Conservation (phyloP, 257 asterid species). For the Salvia hispanica region DNA sequence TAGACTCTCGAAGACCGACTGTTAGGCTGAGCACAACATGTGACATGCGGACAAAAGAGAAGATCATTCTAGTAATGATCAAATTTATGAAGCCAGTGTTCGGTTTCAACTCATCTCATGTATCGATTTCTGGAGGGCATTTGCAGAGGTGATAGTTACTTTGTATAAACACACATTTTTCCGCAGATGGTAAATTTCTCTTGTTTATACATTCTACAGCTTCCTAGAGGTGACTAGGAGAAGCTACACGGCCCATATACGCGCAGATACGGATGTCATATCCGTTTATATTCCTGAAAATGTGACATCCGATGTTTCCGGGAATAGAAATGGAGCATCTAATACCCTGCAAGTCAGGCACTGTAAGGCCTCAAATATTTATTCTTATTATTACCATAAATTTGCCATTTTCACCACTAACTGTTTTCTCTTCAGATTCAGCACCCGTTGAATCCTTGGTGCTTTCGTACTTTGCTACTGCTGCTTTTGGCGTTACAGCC, state of each 20-base stretch:
- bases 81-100: constrained; percentile 81
- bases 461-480: constrained; percentile 66
- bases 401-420: background rate
- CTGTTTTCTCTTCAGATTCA: constrained; percentile 56
- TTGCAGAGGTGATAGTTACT: constrained; percentile 54
- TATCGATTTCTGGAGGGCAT: constrained; percentile 68
- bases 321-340: constrained; percentile 71
- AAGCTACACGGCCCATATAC: constrained; percentile 49
- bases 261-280: constrained; percentile 48
- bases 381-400: background rate
- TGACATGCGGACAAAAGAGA: constrained; percentile 59
- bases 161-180: background rate
- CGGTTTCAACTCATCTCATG: constrained; percentile 72
- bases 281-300: constrained; percentile 78
- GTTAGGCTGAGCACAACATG: constrained; percentile 79
- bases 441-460: constrained; percentile 64
- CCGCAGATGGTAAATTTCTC: constrained; percentile 5
- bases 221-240: constrained; percentile 64
- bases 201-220: constrained; percentile 43
- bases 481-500: constrained; percentile 68
- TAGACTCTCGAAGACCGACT: constrained; percentile 76
- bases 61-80: constrained; percentile 54
- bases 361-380: constrained; percentile 48
- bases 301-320: constrained; percentile 77
- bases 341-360: constrained; percentile 78